Percentiles rank a stretch among this genome's conserved stretches.
Evolutionary conservation across 2,329 filamentous ascomycete species (phyloP).

Genomic region (Paecilomyces niveus): DNA sequence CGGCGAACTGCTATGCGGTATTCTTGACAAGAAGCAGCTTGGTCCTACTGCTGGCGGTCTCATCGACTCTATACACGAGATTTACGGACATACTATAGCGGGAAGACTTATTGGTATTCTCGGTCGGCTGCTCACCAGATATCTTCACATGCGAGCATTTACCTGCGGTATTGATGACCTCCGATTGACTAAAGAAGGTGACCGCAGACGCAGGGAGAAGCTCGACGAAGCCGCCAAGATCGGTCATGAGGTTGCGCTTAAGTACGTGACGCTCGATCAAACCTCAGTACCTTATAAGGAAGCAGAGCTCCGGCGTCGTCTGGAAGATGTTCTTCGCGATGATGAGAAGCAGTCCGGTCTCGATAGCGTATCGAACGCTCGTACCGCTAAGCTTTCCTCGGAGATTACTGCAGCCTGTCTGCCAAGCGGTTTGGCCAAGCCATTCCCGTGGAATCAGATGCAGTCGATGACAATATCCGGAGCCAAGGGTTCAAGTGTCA

Average conservation of each 20-base stretch:
- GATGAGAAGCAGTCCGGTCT: constrained; percentile 84
- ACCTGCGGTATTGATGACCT: constrained; percentile 97
- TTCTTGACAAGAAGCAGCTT: constrained; percentile 92
- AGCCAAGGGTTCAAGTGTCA: constrained; percentile 87
- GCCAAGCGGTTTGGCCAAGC: constrained; percentile 75
- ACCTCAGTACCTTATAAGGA: constrained; percentile 56
- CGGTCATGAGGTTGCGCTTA: constrained; percentile 72
- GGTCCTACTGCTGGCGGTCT: constrained; percentile 81
- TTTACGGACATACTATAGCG: constrained; percentile 80
- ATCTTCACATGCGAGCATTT: constrained; percentile 89
- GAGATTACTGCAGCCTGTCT: constrained; percentile 72
- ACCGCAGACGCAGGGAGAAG: constrained; percentile 61
- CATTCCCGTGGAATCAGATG: constrained; percentile 97
- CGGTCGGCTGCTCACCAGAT: constrained; percentile 79
- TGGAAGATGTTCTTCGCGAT: constrained; percentile 86
- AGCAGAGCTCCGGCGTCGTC: constrained; percentile 63
- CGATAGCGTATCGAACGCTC: constrained; percentile 77
- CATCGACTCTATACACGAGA: constrained; percentile 86
- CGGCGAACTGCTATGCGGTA: constrained; percentile 81
- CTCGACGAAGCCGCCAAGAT: constrained; percentile 60
- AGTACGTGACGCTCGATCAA: constrained; percentile 77
- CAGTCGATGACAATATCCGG: constrained; percentile 97
- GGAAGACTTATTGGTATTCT: constrained; percentile 84
- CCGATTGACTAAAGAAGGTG: constrained; percentile 72
- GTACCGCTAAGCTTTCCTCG: constrained; percentile 64